Percentiles rank a stretch among this genome's conserved stretches.
phyloP scores from a whole-genome alignment of 2,329 filamentous ascomycete genomes.

The Pseudonectria foliicola region DNA sequence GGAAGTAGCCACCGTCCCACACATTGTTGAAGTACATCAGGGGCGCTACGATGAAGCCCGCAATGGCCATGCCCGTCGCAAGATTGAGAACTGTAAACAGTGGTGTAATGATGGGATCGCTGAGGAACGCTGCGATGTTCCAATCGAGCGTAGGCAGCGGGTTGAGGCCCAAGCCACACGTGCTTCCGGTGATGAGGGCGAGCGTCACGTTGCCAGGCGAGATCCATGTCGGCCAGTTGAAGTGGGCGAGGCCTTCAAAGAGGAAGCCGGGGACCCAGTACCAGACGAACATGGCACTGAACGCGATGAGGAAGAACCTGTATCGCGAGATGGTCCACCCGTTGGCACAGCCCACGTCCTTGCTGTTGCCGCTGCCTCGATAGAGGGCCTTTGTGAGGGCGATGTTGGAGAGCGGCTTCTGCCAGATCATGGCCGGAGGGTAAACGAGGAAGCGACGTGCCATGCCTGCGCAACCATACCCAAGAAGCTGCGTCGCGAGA shows the following conservation, averaged over 20 bases:
- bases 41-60: slow-evolving; percentile 46
- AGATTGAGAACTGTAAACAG: slow-evolving; percentile 25
- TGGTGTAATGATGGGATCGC: slow-evolving; percentile 24
- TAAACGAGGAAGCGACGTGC: slow-evolving; percentile 41
- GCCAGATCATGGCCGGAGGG: slow-evolving; percentile 44
- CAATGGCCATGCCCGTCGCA: slow-evolving; percentile 34
- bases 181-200: slow-evolving; percentile 27
- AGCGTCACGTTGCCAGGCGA: slow-evolving; percentile 31
- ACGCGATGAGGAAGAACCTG: slow-evolving; percentile 37
- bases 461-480: slow-evolving; percentile 44
- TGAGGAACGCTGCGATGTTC: slow-evolving; percentile 26
- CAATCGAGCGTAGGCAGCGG: slow-evolving; percentile 34
- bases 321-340: slow-evolving; percentile 19
- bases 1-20: slow-evolving; percentile 45
- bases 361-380: slow-evolving; percentile 7
- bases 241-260: slow-evolving; percentile 37
- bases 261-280: slow-evolving; percentile 46
- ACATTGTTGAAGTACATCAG: slow-evolving; percentile 39
- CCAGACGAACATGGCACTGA: slow-evolving; percentile 40
- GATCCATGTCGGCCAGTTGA: slow-evolving; percentile 47
- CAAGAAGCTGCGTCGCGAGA: slow-evolving; percentile 42
- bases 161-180: slow-evolving; percentile 32
- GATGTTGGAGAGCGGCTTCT: slow-evolving; percentile 38
- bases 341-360: slow-evolving; percentile 13
- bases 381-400: slow-evolving; percentile 29